A percentile compares a stretch with the other conserved stretches of the same genome.
These are phyloP conservation scores for Paspalum vaginatum DNA, from an alignment of 176 grass and related monocot genomes.

Conservation along the genomic window DNA sequence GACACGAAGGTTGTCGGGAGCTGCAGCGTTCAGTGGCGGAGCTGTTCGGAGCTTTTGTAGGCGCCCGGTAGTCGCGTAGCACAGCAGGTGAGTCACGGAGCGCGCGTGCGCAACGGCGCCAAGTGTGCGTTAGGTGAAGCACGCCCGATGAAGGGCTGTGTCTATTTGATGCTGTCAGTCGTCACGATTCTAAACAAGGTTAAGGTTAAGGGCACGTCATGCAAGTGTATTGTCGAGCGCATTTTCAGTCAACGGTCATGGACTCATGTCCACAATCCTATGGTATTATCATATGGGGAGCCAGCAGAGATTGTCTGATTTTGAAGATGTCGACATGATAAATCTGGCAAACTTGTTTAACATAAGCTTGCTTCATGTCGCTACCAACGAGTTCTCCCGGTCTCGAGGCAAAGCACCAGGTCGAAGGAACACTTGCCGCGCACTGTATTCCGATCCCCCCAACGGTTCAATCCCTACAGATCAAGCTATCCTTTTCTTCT, in stretches of 20 bases:
- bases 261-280: background rate
- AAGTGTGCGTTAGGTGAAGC: background rate
- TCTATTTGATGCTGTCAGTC: background rate
- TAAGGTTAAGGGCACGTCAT: background rate
- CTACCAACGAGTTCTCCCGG: background rate
- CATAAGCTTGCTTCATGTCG: slow-evolving; percentile 25
- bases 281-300: background rate
- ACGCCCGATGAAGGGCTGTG: background rate
- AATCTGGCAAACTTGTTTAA: slow-evolving; percentile 15
- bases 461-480: slow-evolving; percentile 27
- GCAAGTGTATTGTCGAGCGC: background rate
- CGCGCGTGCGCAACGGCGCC: background rate
- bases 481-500: slow-evolving; percentile 75
- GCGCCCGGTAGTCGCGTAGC: background rate
- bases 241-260: background rate
- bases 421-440: slow-evolving; percentile 18
- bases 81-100: slow-evolving; percentile 35
- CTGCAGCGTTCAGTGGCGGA: background rate
- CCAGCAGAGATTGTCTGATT: background rate
- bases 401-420: slow-evolving; percentile 34
- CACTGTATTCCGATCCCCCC: slow-evolving; percentile 35
- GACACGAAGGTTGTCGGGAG: background rate
- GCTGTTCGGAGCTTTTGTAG: slow-evolving; percentile 2
- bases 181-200: background rate
- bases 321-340: background rate